Conservation (phyloP, 2,329 filamentous ascomycete genomes). For the Penicillium hesseltinei region DNA sequence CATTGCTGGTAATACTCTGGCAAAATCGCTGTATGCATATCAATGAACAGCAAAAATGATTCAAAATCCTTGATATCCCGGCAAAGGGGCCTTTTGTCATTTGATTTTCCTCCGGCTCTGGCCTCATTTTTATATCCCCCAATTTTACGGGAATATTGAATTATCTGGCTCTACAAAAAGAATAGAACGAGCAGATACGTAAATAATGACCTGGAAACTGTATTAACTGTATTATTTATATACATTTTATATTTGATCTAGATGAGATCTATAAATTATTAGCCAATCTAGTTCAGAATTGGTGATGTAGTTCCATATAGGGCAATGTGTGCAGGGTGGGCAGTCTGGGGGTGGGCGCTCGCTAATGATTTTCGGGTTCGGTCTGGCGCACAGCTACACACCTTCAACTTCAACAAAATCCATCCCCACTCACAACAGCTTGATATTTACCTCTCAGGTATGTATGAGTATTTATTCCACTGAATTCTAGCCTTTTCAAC, state of each 20-base stretch:
- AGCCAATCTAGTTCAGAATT: conserved; percentile 2
- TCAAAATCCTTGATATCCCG: conserved; percentile 44
- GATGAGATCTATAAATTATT: conserved; percentile 4
- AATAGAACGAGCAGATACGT: conserved; percentile 13
- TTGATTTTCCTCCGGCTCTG: conserved; percentile 19
- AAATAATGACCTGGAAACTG: conserved; percentile 9
- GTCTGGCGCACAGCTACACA: conserved; percentile 42
- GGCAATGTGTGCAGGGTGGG: conserved; percentile 27
- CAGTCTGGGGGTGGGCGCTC: conserved; percentile 37
- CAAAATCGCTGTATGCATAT: conserved; percentile 44
- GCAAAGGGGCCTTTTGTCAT: conserved; percentile 25
- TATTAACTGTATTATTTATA: conserved; percentile 8
- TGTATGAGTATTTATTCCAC: conserved; percentile 23
- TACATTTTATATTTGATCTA: conserved; percentile 1
- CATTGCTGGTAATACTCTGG: conserved; percentile 39
- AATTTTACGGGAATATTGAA: conserved; percentile 4
- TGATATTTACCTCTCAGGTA: conserved; percentile 37
- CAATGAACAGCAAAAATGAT: conserved; percentile 44
- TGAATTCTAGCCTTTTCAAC: conserved; percentile 18
- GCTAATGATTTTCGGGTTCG: conserved; percentile 46
- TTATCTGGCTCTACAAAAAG: conserved; percentile 11
- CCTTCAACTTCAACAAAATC: conserved; percentile 41
- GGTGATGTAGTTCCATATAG: conserved; percentile 17
- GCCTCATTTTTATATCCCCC: conserved; percentile 18
- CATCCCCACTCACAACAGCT: conserved; percentile 36